These are phyloP conservation scores for Lepiota brunneoincarnata DNA, from an alignment of 768 basidiomycete species.

Conservation along the genomic window DNA sequence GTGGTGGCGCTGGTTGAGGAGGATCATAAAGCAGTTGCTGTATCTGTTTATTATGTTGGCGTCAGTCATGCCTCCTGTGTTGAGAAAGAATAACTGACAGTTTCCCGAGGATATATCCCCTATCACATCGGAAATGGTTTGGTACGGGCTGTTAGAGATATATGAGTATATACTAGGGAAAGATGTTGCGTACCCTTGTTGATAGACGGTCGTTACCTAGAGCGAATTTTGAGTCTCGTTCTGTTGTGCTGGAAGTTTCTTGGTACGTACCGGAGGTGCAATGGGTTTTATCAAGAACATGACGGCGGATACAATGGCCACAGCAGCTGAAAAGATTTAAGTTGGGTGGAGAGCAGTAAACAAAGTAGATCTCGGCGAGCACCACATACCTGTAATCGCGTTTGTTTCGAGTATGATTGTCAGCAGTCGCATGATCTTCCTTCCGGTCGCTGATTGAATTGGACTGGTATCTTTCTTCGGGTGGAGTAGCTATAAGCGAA, in stretches of 20 bases:
- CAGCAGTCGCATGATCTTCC: not conserved
- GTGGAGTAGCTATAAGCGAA: not conserved
- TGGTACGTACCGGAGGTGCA: not conserved
- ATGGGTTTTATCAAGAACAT: not conserved
- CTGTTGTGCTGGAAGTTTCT: not conserved
- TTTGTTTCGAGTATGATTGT: not conserved
- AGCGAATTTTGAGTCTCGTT: not conserved
- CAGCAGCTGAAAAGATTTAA: not conserved
- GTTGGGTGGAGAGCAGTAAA: too few relatives aligned
- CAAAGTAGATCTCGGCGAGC: not conserved
- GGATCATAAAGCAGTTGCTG: not conserved
- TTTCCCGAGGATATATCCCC: not conserved
- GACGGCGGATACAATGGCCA: not conserved
- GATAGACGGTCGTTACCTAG: not conserved
- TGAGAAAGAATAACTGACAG: not conserved
- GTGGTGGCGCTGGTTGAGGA: not conserved
- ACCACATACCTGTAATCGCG: not conserved
- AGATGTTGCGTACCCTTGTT: not conserved
- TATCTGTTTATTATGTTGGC: not conserved
- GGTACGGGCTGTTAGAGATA: too few relatives aligned
- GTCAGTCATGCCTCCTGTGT: not conserved
- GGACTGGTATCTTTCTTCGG: not conserved
- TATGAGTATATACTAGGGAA: too few relatives aligned
- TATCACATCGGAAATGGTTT: not conserved
- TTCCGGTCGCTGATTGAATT: not conserved